Evolutionary conservation across 2,329 filamentous ascomycete species (phyloP).

Genomic region (Sphaerulina vaccinii): DNA sequence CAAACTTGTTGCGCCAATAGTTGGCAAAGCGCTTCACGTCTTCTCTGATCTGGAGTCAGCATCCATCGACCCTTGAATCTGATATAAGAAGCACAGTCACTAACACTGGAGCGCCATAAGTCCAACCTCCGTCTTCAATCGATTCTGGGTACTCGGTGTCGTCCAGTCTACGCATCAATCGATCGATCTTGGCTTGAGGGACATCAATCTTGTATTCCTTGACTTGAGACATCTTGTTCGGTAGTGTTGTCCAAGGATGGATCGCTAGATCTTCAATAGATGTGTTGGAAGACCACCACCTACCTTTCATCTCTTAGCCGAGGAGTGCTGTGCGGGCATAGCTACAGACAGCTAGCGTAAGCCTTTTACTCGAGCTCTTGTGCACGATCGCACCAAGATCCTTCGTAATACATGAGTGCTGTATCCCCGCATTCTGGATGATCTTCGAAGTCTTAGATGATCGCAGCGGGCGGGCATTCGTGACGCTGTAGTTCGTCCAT

Average conservation of each 20-base stretch:
- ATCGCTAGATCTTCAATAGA: no score
- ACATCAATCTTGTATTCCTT: constrained; percentile 20
- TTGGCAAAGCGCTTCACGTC: constrained; percentile 59
- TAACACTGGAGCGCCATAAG: constrained; percentile 58
- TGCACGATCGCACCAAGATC: constrained; percentile 12
- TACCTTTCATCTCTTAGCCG: neutral
- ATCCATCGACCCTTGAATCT: no score
- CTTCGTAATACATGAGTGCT: no score
- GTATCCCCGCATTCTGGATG: no score
- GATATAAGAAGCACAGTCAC: neutral
- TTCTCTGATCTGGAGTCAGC: constrained; percentile 22
- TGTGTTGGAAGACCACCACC: no score
- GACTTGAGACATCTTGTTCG: constrained; percentile 21
- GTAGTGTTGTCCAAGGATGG: no score
- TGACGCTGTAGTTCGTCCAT: no score
- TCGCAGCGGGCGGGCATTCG: no score
- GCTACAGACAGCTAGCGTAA: neutral
- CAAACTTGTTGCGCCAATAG: constrained; percentile 57
- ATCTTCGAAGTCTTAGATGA: no score
- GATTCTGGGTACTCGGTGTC: constrained; percentile 18
- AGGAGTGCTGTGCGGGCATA: constrained; percentile 6
- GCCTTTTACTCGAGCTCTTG: neutral
- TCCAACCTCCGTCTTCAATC: constrained; percentile 47
- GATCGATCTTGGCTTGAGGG: constrained; percentile 20
- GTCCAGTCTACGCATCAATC: constrained; percentile 14